Percentiles rank a stretch among this genome's conserved stretches.
These are phyloP conservation scores for Pseudogymnoascus sp. DNA, from an alignment of 2,329 filamentous ascomycete genomes.

Conservation along the genomic window DNA sequence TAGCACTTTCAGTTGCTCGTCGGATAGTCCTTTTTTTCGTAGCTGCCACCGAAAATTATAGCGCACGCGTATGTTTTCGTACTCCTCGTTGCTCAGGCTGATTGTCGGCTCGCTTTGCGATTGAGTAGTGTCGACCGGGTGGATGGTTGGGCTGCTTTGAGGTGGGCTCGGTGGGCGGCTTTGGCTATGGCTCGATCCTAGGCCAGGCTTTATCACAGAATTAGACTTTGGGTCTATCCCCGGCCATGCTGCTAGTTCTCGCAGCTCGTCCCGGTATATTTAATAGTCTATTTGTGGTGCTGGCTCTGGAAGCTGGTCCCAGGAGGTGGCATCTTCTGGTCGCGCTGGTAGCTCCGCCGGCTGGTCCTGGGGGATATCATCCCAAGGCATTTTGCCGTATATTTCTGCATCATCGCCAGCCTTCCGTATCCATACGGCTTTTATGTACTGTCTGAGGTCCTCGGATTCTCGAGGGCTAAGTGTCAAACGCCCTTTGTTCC, in stretches of 20 bases:
- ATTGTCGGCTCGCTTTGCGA: too few species aligned
- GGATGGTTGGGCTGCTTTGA: background rate
- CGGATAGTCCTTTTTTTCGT: too few species aligned
- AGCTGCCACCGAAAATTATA: too few species aligned
- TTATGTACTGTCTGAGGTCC: background rate
- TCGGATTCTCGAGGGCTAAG: background rate
- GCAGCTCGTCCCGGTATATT: too few species aligned
- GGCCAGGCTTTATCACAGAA: too few species aligned
- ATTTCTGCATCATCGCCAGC: background rate
- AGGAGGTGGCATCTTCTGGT: too few species aligned
- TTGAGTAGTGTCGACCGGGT: background rate
- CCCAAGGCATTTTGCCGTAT: background rate
- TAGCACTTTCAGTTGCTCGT: background rate
- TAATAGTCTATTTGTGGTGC: too few species aligned
- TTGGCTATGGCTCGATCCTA: too few species aligned
- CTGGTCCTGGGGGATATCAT: background rate
- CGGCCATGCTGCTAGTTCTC: too few species aligned
- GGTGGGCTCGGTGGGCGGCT: background rate
- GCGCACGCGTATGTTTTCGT: background rate
- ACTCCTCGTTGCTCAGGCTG: background rate
- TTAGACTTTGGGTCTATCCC: too few species aligned
- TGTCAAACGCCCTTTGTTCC: background rate
- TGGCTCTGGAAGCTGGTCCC: background rate
- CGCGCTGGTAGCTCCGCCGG: too few species aligned
- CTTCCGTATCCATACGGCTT: background rate